phyloP scores from a whole-genome alignment of 345 rosid species.

The Syzygium aromaticum region DNA sequence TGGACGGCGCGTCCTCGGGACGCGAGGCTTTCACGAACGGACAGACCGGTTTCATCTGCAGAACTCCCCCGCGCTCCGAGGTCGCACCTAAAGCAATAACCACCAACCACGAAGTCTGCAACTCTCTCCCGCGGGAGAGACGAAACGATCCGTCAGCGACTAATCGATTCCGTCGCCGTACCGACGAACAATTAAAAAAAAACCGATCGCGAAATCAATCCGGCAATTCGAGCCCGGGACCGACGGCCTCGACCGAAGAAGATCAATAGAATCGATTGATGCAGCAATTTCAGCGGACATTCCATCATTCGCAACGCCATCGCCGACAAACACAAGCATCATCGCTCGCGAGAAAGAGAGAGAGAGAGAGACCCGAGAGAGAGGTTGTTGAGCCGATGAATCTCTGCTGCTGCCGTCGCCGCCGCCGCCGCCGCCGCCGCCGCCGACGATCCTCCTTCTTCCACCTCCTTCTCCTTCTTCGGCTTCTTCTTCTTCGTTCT shows the following conservation, averaged over 20 bases:
- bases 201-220: not conserved
- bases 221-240: not conserved
- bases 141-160: not conserved
- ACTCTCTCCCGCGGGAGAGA: not conserved
- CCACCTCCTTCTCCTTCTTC: not conserved
- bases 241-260: not conserved
- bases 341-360: not conserved
- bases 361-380: not conserved
- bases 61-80: not conserved
- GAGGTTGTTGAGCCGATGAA: not conserved
- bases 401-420: not conserved
- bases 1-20: slow-evolving; percentile 40
- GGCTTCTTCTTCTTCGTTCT: not conserved
- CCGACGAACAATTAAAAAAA: not conserved
- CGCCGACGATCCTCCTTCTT: not conserved
- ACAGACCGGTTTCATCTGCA: slow-evolving; percentile 59
- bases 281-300: not conserved
- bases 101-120: not conserved
- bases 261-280: not conserved
- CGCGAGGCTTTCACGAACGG: slow-evolving; percentile 71
- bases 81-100: not conserved
- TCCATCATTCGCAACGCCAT: not conserved
- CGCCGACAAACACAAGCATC: not conserved
- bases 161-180: not conserved
- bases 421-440: not conserved